These are phyloP conservation scores for Exobasidium cylindrosporum DNA, from an alignment of 1,284 basidiomycete species.

Conservation along the genomic window DNA sequence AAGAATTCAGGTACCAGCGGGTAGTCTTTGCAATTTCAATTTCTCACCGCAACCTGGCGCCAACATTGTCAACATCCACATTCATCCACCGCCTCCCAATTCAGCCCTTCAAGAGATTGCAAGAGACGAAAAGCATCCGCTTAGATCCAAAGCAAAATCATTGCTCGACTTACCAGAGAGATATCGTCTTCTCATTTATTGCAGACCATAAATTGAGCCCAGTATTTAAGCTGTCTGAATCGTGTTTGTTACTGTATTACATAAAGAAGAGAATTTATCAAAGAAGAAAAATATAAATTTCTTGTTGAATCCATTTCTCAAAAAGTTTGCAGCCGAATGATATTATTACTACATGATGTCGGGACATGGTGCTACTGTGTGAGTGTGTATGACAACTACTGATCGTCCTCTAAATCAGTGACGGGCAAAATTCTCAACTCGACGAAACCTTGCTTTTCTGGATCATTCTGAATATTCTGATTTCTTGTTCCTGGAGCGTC, in stretches of 20 bases:
- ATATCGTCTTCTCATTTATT: conserved; percentile 5
- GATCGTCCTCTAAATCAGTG: too few species aligned
- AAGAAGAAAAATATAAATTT: too few species aligned
- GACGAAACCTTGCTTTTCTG: background rate
- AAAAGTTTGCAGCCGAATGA: too few species aligned
- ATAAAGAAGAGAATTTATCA: background rate
- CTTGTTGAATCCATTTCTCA: too few species aligned
- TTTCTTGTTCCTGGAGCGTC: background rate
- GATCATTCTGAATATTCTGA: background rate
- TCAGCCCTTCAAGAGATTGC: background rate
- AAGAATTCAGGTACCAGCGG: background rate
- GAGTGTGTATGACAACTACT: too few species aligned
- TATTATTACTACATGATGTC: too few species aligned
- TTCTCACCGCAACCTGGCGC: background rate
- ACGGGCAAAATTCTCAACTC: background rate
- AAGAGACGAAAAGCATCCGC: conserved; percentile 1
- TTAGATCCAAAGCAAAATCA: background rate
- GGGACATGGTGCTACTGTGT: too few species aligned
- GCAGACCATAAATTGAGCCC: background rate
- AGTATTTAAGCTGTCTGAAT: background rate
- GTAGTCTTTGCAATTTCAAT: background rate
- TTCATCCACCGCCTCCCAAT: background rate
- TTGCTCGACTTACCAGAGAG: conserved; percentile 1
- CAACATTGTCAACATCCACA: conserved; percentile 4
- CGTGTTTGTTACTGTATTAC: background rate